Evolutionary conservation across 1,139 yeast species (phyloP), one percentile per base, ranked within the genome.

Genomic region (Yamadazyma diddensiae): DNA sequence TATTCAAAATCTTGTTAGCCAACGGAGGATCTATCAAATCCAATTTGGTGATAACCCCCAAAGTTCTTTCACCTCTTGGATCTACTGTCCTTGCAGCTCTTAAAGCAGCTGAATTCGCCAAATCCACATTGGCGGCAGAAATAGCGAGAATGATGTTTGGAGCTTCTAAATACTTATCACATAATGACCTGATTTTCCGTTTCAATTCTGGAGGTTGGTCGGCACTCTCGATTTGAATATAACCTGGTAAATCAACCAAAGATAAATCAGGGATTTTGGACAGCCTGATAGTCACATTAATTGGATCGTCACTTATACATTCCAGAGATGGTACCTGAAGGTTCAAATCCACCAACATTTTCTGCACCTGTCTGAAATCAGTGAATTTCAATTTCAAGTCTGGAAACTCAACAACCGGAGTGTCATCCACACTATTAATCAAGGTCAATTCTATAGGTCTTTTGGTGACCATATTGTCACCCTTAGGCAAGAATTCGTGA

Each of bases 121-220:
- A 69, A 65, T 94, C 99, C 2, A 92, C 98, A 60, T 94, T 97
- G 0, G 98, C 98, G 1, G 98, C 92, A 10, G 95, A 86, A 21
- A 94, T 92, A 0, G 98, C 98, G 47, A 94, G 67, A 26, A 94
- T 94, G 35, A 94, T 86, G 52, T 94, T 94, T 12, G 98, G 98
- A 6, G 84, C 79, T 50, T 84, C 88, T 46, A 94, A 71, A 54
- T 94, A 94, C 51, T 79, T 77, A 45, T 85, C 84, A 58, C 97
- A 92, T 19, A 94, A 65, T 34, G 71, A 75, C 41, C 86, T 70
- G 46, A 94, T 94, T 52, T 82, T 85, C 29, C 72, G 72, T 53
- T 92, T 90, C 42, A 94, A 69, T 42, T 82, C 86, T 4, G 71
- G 62, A 1, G 99, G 98, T 59, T 94, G 98, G 56, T 92, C 97